Base-by-base conservation (phyloP, 805 yeast species). In the Metschnikowia amazonensis region DNA sequence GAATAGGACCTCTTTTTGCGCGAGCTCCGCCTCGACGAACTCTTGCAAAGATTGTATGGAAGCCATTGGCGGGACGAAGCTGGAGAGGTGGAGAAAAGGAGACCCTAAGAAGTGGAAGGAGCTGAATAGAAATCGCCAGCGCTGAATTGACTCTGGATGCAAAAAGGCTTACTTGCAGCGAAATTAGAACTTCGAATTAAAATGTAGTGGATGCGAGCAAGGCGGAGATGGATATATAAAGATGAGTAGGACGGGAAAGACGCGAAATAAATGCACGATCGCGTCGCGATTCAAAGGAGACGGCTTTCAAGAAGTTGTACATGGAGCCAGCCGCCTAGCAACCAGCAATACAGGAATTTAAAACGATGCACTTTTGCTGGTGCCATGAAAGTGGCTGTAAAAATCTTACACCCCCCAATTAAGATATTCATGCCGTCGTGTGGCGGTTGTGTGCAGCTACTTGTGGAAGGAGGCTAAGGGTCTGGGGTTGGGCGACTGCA, bases 1-100 rank as follows among this genome's bases (percentile, higher is more conserved):
- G 28, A 69, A 64, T 44, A 70, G 63, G 48, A 57, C 59, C 44
- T 65, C 63, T 51, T 66, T 67, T 45, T 68, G 67, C 31, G 44
- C 52, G 31, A 51, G 58, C 50, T 69, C 74, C 28, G 56, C 36
- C 31, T 47, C 52, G 43, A 57, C 49, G 35, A 65, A 49, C 16
- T 27, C 41, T 28, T 27, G 23, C 33, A 37, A 37, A 6, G 32
- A 8, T 13, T 37, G 27, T 7, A 20, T 18, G 13, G 31, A 9
- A 5, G 32, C 16, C 41, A 29, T 29, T 9, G 25, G 32, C 18
- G n/a, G 31, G 13, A n/a, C n/a, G 29, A 5, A 13, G 5, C n/a
- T 27, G 29, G 13, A 27, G 29, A 13, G 4, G 29, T 5, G 29
- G 5, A 27, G 13, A 27, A 27, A 27, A 8, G 29, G 10, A n/a